Conservation (phyloP, 805 yeast species). For the Sungouiozyma intestinalis region DNA sequence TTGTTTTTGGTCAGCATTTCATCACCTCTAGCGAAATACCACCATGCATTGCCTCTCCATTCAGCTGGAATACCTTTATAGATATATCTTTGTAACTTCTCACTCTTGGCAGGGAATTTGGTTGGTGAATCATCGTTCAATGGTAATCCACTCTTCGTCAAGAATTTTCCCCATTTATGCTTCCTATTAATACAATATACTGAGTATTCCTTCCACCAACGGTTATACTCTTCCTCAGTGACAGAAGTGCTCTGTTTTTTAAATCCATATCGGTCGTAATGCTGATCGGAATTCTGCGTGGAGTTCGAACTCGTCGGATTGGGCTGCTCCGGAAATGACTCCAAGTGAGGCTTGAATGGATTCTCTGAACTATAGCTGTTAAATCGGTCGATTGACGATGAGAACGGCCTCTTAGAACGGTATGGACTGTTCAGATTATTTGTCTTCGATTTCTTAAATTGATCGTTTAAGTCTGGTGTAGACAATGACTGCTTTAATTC, state of each 20-base stretch:
- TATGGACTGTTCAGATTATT: not conserved
- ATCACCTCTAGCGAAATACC: slow-evolving; percentile 79
- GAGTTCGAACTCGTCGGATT: not conserved
- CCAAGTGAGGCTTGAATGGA: not conserved
- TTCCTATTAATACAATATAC: slow-evolving; percentile 52
- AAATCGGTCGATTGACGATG: not conserved
- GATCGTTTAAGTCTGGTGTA: slow-evolving; percentile 2
- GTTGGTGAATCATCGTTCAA: slow-evolving; percentile 41
- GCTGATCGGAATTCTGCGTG: not conserved
- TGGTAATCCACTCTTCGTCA: slow-evolving; percentile 57
- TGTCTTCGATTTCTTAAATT: not conserved
- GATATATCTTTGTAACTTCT: slow-evolving; percentile 65
- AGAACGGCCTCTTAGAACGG: not conserved
- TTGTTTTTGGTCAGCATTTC: slow-evolving; percentile 56
- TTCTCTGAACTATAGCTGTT: not conserved
- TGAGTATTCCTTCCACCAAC: slow-evolving; percentile 67
- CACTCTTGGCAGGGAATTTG: slow-evolving; percentile 68
- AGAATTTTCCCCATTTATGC: slow-evolving; percentile 61
- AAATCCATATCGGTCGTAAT: slow-evolving; percentile 79
- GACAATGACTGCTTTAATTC: slow-evolving; percentile 3
- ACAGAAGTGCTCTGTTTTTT: slow-evolving; percentile 54
- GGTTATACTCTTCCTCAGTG: slow-evolving; percentile 47
- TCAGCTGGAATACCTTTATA: slow-evolving; percentile 93
- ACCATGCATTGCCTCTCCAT: slow-evolving; percentile 97
- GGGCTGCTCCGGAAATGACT: not conserved